Base-by-base conservation (phyloP, 345 rosid species). In the Excoecaria cochinchinensis region DNA sequence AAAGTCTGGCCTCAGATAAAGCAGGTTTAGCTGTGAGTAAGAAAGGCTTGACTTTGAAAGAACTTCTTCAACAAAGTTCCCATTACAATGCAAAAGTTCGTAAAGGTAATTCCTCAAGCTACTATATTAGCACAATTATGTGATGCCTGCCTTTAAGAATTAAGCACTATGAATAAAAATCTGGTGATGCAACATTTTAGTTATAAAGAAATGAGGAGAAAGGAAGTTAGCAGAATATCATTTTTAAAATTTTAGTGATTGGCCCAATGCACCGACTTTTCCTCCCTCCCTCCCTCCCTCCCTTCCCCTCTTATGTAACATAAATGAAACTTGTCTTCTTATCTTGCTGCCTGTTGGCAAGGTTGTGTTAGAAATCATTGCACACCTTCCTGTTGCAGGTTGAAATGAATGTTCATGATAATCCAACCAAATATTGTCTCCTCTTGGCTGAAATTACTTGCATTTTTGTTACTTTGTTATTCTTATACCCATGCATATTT, bases 21-120 rank as follows among this genome's bases (percentile, higher is more conserved):
- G 74, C 79, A n/a, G 98, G 91, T 48, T 82, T 89, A 19, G 98
- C 99, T 68, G 87, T 92, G 52, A 92, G 84, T 81, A 95, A 87
- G 90, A 95, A 89, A 78, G 98, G 98, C n/a, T 82, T 92, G 87
- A 89, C 97, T 74, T 82, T 95, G 81, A 77, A 87, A 42, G 98
- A 93, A 77, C 98, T 95, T 75, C 91, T 95, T 42, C 86, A 79
- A 73, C 98, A 92, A 78, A 85, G 93, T 74, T 85, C 97, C 3
- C 98, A 95, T 86, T 89, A 86, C 84, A 95, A 85, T 78, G 77
- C 89, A n/a, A 92, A 88, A 90, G 90, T 92, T 78, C 93, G 97
- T 72, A 87, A 83, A 81, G 90, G 97, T 95, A 80, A 31, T 44
- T 46, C 40, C 16, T 52, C 25, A 12, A 16, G 56, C 42, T 56